Conservation (phyloP, 2,329 filamentous ascomycete species). For the Venturiaceae sp. region DNA sequence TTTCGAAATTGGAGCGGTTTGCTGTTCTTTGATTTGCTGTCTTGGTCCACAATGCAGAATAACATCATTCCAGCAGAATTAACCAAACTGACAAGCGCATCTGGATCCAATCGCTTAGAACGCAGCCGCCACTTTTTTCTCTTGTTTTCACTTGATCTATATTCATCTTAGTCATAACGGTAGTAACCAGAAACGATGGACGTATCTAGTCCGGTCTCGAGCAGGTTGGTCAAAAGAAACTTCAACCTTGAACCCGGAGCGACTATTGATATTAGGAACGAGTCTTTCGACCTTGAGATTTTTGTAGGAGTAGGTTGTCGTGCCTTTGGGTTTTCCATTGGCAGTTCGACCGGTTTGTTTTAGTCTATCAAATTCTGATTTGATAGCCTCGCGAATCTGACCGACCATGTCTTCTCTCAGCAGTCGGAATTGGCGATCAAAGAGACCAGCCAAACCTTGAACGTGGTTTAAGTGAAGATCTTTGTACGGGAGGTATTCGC, state of each 20-base stretch:
- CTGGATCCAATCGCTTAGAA: neutral
- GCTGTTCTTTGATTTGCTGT: neutral
- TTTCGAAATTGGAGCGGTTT: neutral
- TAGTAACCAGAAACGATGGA: too few relatives aligned
- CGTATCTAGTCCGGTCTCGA: too few relatives aligned
- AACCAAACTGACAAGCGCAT: constrained; percentile 3
- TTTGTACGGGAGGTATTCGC: constrained; percentile 24
- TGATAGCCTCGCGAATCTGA: constrained; percentile 18
- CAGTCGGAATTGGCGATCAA: constrained; percentile 24
- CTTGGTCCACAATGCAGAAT: neutral
- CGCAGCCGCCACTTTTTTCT: neutral
- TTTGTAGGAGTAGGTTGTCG: constrained; percentile 4
- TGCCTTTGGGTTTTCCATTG: neutral
- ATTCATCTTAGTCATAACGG: too few relatives aligned
- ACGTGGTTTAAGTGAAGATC: constrained; percentile 20
- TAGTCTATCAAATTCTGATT: neutral
- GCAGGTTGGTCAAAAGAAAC: constrained; percentile 2
- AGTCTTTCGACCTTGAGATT: neutral
- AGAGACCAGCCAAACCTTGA: constrained; percentile 17
- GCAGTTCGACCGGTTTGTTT: neutral
- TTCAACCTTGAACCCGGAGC: neutral
- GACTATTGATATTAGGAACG: neutral
- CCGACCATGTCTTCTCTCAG: constrained; percentile 23
- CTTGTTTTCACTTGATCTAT: neutral
- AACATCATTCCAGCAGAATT: neutral